Base-by-base conservation (phyloP, 345 rosid genomes). In the Dimocarpus longan region DNA sequence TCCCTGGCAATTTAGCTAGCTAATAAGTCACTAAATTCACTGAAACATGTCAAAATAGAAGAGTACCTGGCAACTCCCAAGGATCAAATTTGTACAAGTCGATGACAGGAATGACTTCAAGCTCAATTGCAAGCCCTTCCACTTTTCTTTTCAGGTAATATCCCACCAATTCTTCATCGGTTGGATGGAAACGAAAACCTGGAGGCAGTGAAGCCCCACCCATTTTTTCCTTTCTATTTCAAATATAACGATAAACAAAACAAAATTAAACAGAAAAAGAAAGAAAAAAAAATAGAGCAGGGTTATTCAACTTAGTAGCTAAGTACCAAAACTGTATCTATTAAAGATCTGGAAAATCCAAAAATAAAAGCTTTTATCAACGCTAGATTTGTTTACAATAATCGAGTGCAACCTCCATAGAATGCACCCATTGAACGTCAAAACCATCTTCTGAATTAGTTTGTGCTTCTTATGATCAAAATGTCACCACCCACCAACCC, bases 31-130 rank as follows among this genome's bases (percentile, higher is more conserved):
- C 37, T 32, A 32, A 32, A 32, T 32, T 32, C 37, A 32, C 37
- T 32, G 37, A 32, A 32, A 32, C 37, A 32, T 32, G 37, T 32
- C 37, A 32, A 32, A 32, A 32, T 32, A 32, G 37, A 32, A 32
- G 37, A 32, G 37, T 86, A 92, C 97, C 95, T 87, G 97, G 97
- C 74, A 93, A 84, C 76, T 95, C 98, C 98, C 98, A 95, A 13
- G 97, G 97, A 86, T 95, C 98, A 76, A 91, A 95, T 83, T 92
- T 93, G 92, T 92, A 92, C 81, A 95, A 82, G 80, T 95, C 95
- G 59, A 89, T 79, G n/a, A 87, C 88, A 10, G 95, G 97, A 78
- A 93, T 90, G 3, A 95, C 93, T 79, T 93, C 95, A 10, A 95
- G 93, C 88, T 93, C 96, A 59, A 93, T 90, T 79, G 80, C 89